Evolutionary conservation across 1,139 yeast genomes (phyloP).

Genomic region (Casaregolazyma lundiana): DNA sequence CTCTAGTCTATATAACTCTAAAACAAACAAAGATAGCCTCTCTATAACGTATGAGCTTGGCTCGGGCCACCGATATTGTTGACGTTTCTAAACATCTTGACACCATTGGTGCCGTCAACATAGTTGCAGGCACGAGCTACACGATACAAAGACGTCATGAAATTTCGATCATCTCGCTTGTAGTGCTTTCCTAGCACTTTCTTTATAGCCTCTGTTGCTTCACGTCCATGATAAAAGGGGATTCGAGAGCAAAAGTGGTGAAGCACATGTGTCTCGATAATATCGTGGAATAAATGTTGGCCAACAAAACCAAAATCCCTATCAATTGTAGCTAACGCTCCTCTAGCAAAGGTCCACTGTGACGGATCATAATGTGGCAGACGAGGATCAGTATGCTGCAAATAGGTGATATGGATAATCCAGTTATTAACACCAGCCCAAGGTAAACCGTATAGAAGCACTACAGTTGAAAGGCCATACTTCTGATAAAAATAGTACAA

Average conservation of each 20-base stretch:
- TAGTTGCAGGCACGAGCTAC: slow-evolving; percentile 70
- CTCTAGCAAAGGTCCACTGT: slow-evolving; percentile 84
- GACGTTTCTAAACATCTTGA: slow-evolving; percentile 70
- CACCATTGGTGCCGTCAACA: slow-evolving; percentile 77
- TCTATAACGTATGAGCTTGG: slow-evolving; percentile 11
- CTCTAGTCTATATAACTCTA: too few relatives aligned
- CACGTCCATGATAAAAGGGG: slow-evolving; percentile 82
- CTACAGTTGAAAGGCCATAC: slow-evolving; percentile 60
- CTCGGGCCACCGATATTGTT: slow-evolving; percentile 49
- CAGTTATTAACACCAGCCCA: slow-evolving; percentile 83
- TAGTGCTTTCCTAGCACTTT: slow-evolving; percentile 82
- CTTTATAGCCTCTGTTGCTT: slow-evolving; percentile 71
- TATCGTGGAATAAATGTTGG: slow-evolving; percentile 76
- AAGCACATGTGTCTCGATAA: slow-evolving; percentile 83
- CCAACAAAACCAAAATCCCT: slow-evolving; percentile 82
- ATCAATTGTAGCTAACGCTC: slow-evolving; percentile 86
- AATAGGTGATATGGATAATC: slow-evolving; percentile 79
- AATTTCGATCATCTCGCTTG: slow-evolving; percentile 59
- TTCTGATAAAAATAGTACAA: slow-evolving; percentile 61
- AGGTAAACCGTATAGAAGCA: slow-evolving; percentile 72
- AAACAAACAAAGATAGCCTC: too few relatives aligned
- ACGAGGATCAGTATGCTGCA: slow-evolving; percentile 78
- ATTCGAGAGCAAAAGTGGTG: slow-evolving; percentile 83
- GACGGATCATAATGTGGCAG: slow-evolving; percentile 72
- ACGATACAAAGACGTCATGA: slow-evolving; percentile 71